Base-by-base conservation (phyloP, 2,329 filamentous ascomycete species). In the Fusarium oxysporum region DNA sequence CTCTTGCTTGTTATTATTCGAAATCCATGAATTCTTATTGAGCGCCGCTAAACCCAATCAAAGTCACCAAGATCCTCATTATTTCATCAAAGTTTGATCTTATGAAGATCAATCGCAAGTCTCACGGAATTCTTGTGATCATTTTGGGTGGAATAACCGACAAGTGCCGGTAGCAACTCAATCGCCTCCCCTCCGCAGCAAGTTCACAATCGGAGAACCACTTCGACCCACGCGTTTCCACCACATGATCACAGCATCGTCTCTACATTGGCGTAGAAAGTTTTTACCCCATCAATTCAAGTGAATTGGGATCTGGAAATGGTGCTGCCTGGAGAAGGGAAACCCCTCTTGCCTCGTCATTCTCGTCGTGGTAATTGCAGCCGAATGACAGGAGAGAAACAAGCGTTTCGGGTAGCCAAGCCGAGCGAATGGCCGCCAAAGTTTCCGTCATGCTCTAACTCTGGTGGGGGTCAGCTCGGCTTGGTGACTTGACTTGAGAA, bases 211-310 rank as follows among this genome's bases (percentile, higher is more conserved):
- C 4, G 4, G 17, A 63, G 55, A 57, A 35, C 61, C 30, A 43
- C 55, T 32, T n/a, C 40, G 57, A 71, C 43, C 71, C 71, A 73
- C 68, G 68, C 60, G 21, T 69, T 60, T 53, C 71, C 57, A 71
- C 56, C 71, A 58, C 71, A 74, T 74, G 71, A 74, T 63, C 63
- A 50, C 33, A 35, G 51, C 35, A 38, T 43, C 37, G 64, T 45
- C 33, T 56, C 13, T 30, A 62, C 63, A 73, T 73, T 74, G 71
- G 71, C 13, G 51, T 21, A 69, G 21, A 62, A 54, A 33, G 32
- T 28, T 55, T 38, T 25, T 25, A 43, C 54, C 56, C 60, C 65
- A 54, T 62, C 19, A 44, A 41, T 38, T 35, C 44, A 28, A 51
- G 35, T 35, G 21, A 51, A 47, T 33, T 33, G 37, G 57, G 25